phyloP scores from a whole-genome alignment of 345 rosid genomes.

The Combretum micranthum region DNA sequence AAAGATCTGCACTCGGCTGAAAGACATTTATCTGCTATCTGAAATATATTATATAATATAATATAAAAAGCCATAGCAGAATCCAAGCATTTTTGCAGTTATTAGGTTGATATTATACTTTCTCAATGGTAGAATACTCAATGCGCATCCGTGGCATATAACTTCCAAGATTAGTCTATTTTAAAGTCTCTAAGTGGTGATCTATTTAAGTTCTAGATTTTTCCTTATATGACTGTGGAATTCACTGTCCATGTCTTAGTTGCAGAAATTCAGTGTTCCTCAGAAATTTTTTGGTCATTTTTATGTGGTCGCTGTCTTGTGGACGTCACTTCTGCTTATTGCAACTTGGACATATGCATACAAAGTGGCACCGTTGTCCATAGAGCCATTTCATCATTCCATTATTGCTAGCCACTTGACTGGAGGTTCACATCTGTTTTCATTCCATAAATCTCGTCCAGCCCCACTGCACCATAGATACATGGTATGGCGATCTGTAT shows the following conservation, averaged over 20 bases:
- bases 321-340: slow-evolving; percentile 58
- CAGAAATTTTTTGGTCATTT: slow-evolving; percentile 65
- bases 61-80: too few relatives aligned
- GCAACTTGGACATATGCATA: slow-evolving; percentile 52
- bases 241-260: not conserved
- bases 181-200: too few relatives aligned
- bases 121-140: too few relatives aligned
- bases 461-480: slow-evolving; percentile 28
- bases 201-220: not conserved
- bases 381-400: slow-evolving; percentile 34
- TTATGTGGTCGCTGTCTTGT: slow-evolving; percentile 44
- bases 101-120: too few relatives aligned
- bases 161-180: too few relatives aligned
- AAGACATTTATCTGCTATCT: too few relatives aligned
- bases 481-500: slow-evolving; percentile 46
- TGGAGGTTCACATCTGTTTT: slow-evolving; percentile 42
- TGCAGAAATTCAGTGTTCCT: slow-evolving; percentile 69
- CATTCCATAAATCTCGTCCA: slow-evolving; percentile 32
- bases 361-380: slow-evolving; percentile 27
- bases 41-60: too few relatives aligned
- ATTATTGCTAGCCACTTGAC: slow-evolving; percentile 35
- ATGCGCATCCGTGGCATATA: too few relatives aligned
- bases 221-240: not conserved
- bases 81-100: too few relatives aligned
- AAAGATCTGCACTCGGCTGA: too few relatives aligned